These are phyloP conservation scores for Cicer yamashitae DNA, from an alignment of 306 rosid genomes.

Conservation along the genomic window DNA sequence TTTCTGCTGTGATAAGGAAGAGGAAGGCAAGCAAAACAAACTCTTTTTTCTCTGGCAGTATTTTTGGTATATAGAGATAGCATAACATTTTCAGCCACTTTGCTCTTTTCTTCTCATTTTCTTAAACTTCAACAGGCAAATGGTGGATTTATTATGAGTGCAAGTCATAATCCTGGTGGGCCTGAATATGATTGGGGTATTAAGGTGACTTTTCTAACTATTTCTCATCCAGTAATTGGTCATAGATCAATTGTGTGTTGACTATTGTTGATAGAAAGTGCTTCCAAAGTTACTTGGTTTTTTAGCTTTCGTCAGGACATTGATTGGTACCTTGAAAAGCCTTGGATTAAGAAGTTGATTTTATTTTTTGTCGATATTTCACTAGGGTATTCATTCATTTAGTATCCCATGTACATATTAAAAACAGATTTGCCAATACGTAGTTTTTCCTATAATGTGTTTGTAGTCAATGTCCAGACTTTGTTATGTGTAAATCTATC, in stretches of 20 bases:
- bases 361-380: background rate
- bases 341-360: constrained; percentile 36
- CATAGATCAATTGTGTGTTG: constrained; percentile 35
- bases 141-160: constrained; percentile 99
- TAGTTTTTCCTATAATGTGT: constrained; percentile 16
- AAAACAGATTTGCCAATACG: background rate
- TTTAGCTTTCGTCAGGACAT: constrained; percentile 9
- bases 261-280: background rate
- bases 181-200: constrained; percentile 99
- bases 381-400: constrained; percentile 3
- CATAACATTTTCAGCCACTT: constrained; percentile 26
- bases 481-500: constrained; percentile 24
- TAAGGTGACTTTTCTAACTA: constrained; percentile 67
- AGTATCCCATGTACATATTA: background rate
- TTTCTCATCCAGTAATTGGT: constrained; percentile 23
- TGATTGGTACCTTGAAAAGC: constrained; percentile 27
- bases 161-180: constrained; percentile 99
- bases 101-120: constrained; percentile 28
- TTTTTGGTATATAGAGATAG: constrained; percentile 42
- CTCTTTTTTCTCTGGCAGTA: constrained; percentile 25
- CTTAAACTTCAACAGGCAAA: constrained; percentile 67
- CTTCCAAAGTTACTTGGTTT: constrained; percentile 7
- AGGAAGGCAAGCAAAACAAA: constrained; percentile 64
- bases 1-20: constrained; percentile 95
- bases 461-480: constrained; percentile 31